Evolutionary conservation across 306 rosid genomes (phyloP), one percentile per base, ranked within the genome.

Genomic region (Rosa chinensis): DNA sequence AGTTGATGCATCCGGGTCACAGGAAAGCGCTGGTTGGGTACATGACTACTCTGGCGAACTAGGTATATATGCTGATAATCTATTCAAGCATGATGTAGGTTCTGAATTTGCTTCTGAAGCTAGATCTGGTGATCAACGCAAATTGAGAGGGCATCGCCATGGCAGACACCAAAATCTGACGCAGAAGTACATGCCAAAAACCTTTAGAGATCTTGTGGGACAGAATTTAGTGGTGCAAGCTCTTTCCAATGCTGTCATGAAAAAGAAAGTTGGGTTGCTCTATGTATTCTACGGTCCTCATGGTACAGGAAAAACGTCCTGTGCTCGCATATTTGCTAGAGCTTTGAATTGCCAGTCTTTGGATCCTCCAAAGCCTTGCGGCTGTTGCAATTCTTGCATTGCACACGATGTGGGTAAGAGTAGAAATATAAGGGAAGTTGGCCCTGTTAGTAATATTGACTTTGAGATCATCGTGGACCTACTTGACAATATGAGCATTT

Each of bases 221-320:
- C 99, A 93, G 86, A 90, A 84, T 89, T 86, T 96, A 85, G 99
- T 91, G 68, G 91, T 89, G 49, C 98, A 96, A 85, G 98, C 97
- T 79, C 99, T 96, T 81, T 89, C 96, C n/a, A 96, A 93, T 83
- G 98, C 99, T 50, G 98, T 90, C 70, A 67, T 72, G 44, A 91
- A 17, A 77, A 90, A 88, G 87, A 93, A 89, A 80, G 90, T 96
- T 80, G 99, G 98, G 17, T 75, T 93, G 82, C 78, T 96, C 32
- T 96, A 96, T 80, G 96, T 93, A 76, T 96, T 96, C 88, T 88
- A 93, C 72, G 99, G 99, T 76, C 98, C 99, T 67, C 99, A 90
- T 82, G 99, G 99, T 63, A 96, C 98, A 1, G 99, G 99, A 42
- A 96, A 96, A 81, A 96, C 98, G 13, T 93, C 99, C 2, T 89